phyloP scores from a whole-genome alignment of 2,329 filamentous ascomycete species.

The Grosmannia penicillata region DNA sequence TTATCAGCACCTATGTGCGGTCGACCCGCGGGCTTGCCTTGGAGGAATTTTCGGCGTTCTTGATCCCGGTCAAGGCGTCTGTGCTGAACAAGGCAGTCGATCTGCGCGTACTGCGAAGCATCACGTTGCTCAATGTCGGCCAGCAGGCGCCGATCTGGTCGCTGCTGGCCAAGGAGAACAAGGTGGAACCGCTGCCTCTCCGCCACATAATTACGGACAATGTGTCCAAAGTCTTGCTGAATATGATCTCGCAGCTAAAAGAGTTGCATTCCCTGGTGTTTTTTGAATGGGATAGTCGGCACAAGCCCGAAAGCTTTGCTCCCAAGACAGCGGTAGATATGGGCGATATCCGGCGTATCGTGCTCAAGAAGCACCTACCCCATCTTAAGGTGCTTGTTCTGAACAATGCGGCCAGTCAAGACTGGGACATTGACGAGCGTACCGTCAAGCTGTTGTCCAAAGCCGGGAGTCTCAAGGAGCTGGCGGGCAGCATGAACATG shows the following conservation, averaged over 20 bases:
- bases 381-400: slow-evolving; percentile 43
- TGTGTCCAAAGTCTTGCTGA: slow-evolving; percentile 39
- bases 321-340: slow-evolving; percentile 34
- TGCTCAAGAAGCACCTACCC: slow-evolving; percentile 41
- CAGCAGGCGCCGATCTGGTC: slow-evolving; percentile 46
- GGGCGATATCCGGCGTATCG: slow-evolving; percentile 40
- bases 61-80: slow-evolving; percentile 45
- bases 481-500: slow-evolving; percentile 40
- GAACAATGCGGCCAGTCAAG: slow-evolving; percentile 34
- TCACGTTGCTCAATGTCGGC: slow-evolving; percentile 50
- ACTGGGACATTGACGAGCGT: slow-evolving; percentile 44
- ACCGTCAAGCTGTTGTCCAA: slow-evolving; percentile 38
- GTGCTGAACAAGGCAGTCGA: slow-evolving; percentile 42
- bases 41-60: slow-evolving; percentile 36
- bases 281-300: slow-evolving; percentile 35
- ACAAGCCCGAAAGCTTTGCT: slow-evolving; percentile 37
- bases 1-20: slow-evolving; percentile 38
- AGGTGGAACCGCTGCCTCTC: slow-evolving; percentile 32
- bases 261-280: slow-evolving; percentile 44
- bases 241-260: slow-evolving; percentile 35
- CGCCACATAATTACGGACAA: slow-evolving; percentile 49
- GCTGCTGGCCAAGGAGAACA: slow-evolving; percentile 38
- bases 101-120: slow-evolving; percentile 35
- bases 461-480: slow-evolving; percentile 35
- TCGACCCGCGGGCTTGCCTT: slow-evolving; percentile 43